A percentile compares a stretch with the other conserved stretches of the same genome.
phyloP scores from a whole-genome alignment of 139 green algal species.

The Chlorella sp. region DNA sequence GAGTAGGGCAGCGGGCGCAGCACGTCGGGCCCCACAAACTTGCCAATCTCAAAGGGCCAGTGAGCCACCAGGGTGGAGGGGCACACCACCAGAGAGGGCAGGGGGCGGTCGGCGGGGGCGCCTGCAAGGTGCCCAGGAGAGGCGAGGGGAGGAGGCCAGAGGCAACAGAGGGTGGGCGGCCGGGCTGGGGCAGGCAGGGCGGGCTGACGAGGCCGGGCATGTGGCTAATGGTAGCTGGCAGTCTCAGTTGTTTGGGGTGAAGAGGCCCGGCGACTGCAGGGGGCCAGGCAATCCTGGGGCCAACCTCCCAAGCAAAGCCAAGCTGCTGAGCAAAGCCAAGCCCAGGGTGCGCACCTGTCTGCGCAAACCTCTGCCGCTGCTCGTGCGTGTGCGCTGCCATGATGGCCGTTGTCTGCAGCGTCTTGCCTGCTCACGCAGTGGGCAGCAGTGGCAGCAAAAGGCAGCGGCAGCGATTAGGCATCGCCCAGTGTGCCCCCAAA shows the following conservation, averaged over 20 bases:
- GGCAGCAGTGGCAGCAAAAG: not conserved
- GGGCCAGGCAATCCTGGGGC: too few species aligned
- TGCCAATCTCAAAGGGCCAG: conserved; percentile 90
- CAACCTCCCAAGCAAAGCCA: not conserved
- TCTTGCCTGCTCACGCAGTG: conserved; percentile 60
- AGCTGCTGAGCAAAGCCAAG: not conserved
- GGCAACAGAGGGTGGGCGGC: not conserved
- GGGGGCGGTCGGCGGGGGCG: not conserved
- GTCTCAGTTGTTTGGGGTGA: not conserved
- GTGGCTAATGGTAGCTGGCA: not conserved
- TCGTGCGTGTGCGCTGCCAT: conserved; percentile 65
- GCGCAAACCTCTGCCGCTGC: conserved; percentile 11
- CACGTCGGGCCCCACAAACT: conserved; percentile 68
- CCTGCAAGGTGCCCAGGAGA: not conserved
- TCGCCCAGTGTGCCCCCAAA: not conserved
- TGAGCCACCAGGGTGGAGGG: conserved; percentile 94
- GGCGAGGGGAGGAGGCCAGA: not conserved
- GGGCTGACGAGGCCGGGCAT: too few species aligned
- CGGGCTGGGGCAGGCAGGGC: not conserved
- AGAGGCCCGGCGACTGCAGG: not conserved
- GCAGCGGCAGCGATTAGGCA: not conserved
- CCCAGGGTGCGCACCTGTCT: not conserved
- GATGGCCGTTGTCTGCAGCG: conserved; percentile 81
- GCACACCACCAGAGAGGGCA: conserved; percentile 89
- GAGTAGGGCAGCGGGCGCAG: conserved; percentile 75